Percentiles rank a stretch among this genome's conserved stretches.
These are phyloP conservation scores for Solanum sejunctum DNA, from an alignment of 257 asterid species.

Conservation along the genomic window DNA sequence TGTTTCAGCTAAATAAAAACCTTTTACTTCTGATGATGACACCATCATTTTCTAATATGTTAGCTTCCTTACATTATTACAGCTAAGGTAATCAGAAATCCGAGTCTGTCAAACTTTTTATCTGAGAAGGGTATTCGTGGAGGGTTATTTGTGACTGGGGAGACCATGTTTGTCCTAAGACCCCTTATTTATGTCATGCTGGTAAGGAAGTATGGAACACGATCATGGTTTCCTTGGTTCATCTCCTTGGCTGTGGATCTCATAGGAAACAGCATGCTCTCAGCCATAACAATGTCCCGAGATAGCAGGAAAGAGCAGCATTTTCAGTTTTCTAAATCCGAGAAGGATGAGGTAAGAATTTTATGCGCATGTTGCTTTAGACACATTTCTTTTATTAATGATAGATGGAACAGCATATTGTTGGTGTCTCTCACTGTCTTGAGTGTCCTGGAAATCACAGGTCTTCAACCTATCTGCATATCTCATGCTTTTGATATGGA, in stretches of 20 bases:
- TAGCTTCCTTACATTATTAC: background rate
- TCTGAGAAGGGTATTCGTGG: conserved; percentile 66
- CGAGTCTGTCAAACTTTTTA: conserved; percentile 48
- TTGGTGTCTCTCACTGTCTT: background rate
- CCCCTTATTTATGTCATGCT: conserved; percentile 74
- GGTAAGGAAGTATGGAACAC: conserved; percentile 57
- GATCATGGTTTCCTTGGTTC: conserved; percentile 92
- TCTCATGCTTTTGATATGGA: background rate
- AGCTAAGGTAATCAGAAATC: conserved; percentile 31
- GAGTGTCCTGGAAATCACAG: background rate
- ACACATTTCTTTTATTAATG: background rate
- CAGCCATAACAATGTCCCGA: conserved; percentile 20
- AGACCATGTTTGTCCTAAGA: conserved; percentile 66
- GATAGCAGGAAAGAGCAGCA: conserved; percentile 19
- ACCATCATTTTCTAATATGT: background rate
- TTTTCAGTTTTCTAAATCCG: conserved; percentile 38
- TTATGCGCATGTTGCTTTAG: background rate
- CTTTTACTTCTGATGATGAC: background rate
- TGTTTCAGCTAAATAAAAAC: background rate
- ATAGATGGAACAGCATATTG: background rate
- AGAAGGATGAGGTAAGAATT: conserved; percentile 65
- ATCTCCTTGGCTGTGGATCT: conserved; percentile 64
- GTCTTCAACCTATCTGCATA: background rate
- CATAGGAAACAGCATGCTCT: conserved; percentile 52
- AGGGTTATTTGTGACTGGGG: conserved; percentile 74